Evolutionary conservation across 2,329 filamentous ascomycete species (phyloP).

Genomic region (Ascochyta koolunga): DNA sequence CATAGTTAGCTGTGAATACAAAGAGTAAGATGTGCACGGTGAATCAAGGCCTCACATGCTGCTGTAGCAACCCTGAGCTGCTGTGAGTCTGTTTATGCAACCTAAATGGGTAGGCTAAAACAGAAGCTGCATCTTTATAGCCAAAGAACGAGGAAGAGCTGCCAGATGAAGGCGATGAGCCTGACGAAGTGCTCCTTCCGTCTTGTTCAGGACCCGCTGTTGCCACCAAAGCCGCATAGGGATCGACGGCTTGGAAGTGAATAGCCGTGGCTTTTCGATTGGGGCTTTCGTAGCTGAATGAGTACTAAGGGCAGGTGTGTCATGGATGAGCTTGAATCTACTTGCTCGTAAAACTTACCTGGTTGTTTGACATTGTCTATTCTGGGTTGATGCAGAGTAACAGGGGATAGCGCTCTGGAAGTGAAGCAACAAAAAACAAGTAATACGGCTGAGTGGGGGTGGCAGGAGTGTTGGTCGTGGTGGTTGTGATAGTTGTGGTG

Average conservation of each 20-base stretch:
- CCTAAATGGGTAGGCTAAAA: not conserved
- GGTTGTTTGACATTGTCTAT: constrained; percentile 5
- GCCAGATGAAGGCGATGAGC: constrained; percentile 17
- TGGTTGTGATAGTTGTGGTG: not conserved
- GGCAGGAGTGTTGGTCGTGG: no score
- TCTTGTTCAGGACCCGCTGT: constrained; percentile 10
- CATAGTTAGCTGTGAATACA: not conserved
- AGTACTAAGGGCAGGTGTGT: constrained; percentile 1
- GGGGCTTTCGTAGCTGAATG: not conserved
- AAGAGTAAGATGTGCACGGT: not conserved
- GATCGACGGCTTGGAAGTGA: constrained; percentile 7
- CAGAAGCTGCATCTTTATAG: not conserved
- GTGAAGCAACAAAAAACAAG: not conserved
- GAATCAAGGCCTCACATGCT: constrained; percentile 14
- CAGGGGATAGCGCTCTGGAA: no score
- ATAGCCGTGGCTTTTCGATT: not conserved
- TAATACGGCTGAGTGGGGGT: not conserved
- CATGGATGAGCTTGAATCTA: not conserved
- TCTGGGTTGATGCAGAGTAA: no score
- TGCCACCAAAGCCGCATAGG: constrained; percentile 10
- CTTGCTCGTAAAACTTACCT: not conserved
- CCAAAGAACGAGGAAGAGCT: constrained; percentile 16
- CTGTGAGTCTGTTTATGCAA: not conserved
- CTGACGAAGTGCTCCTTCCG: constrained; percentile 17
- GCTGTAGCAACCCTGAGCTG: constrained; percentile 2